These are phyloP conservation scores for Cutaneotrichosporon curvatum DNA, from an alignment of 1,284 basidiomycete genomes.

Conservation along the genomic window DNA sequence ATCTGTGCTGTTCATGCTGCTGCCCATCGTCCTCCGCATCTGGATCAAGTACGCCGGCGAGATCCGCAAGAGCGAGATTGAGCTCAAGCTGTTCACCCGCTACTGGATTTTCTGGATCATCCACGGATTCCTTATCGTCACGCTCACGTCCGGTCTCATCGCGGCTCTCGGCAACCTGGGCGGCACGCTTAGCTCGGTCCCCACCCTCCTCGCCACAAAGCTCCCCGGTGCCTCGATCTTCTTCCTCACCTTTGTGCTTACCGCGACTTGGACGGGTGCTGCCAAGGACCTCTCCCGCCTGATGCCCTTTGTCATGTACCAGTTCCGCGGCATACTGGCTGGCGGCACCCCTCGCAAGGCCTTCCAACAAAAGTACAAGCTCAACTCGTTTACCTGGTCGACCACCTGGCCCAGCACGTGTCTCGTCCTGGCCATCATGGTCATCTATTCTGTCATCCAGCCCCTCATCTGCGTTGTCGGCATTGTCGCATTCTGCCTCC, in stretches of 20 bases:
- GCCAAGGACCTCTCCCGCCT: slow-evolving; percentile 75
- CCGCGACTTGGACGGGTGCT: slow-evolving; percentile 57
- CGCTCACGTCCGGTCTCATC: slow-evolving; percentile 71
- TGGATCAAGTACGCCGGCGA: slow-evolving; percentile 42
- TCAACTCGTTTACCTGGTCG: slow-evolving; percentile 35
- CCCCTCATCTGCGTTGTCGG: slow-evolving; percentile 41
- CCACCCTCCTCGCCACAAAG: slow-evolving; percentile 62
- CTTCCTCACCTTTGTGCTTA: slow-evolving; percentile 71
- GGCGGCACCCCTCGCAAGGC: slow-evolving; percentile 76
- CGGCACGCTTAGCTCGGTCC: slow-evolving; percentile 57
- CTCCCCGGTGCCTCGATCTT: slow-evolving; percentile 83
- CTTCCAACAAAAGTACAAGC: slow-evolving; percentile 37
- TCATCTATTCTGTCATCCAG: slow-evolving; percentile 47
- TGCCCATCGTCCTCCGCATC: slow-evolving; percentile 71
- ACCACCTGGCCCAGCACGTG: slow-evolving; percentile 39
- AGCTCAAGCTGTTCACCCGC: slow-evolving; percentile 82
- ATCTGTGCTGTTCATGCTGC: slow-evolving; percentile 80
- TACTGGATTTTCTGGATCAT: slow-evolving; percentile 90
- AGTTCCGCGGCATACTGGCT: slow-evolving; percentile 74
- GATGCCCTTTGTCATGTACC: slow-evolving; percentile 69
- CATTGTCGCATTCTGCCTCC: slow-evolving; percentile 33
- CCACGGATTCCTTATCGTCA: slow-evolving; percentile 83
- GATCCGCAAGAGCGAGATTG: slow-evolving; percentile 61
- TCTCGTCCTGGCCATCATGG: slow-evolving; percentile 37
- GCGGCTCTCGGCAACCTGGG: slow-evolving; percentile 59